phyloP scores from a whole-genome alignment of 2,329 filamentous ascomycete species.

The Gnomoniopsis sp. region DNA sequence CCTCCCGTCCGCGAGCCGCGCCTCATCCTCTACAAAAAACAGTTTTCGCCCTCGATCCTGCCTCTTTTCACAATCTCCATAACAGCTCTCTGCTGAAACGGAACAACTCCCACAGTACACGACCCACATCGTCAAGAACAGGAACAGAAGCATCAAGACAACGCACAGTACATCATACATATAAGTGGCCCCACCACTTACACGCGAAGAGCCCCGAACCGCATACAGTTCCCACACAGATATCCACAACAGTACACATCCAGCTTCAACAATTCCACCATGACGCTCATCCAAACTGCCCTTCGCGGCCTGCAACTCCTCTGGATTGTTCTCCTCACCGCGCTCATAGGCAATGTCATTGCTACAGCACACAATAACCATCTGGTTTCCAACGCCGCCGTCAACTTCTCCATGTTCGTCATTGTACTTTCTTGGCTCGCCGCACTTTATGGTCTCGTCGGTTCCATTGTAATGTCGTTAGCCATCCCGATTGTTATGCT shows the following conservation, averaged over 20 bases:
- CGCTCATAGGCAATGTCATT: slow-evolving; percentile 57
- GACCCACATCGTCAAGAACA: not conserved
- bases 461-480: slow-evolving; percentile 50
- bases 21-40: not conserved
- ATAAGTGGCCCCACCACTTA: slow-evolving; percentile 1
- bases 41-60: not conserved
- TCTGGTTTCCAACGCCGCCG: slow-evolving; percentile 40
- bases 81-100: not conserved
- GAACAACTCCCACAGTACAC: not conserved
- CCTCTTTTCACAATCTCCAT: not conserved
- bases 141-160: not conserved
- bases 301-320: slow-evolving; percentile 49
- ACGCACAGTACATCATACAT: not conserved
- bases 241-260: slow-evolving; percentile 1
- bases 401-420: slow-evolving; percentile 70
- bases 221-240: not conserved
- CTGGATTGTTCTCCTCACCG: slow-evolving; percentile 50
- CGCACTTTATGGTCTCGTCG: slow-evolving; percentile 58
- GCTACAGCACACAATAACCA: slow-evolving; percentile 43
- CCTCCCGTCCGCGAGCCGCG: too few species aligned
- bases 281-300: slow-evolving; percentile 41
- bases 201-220: slow-evolving; percentile 3
- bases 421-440: slow-evolving; percentile 63
- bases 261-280: slow-evolving; percentile 20
- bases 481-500: slow-evolving; percentile 51